Evolutionary conservation across 2,329 filamentous ascomycete species (phyloP).

Genomic region (Ophiostoma quercus): DNA sequence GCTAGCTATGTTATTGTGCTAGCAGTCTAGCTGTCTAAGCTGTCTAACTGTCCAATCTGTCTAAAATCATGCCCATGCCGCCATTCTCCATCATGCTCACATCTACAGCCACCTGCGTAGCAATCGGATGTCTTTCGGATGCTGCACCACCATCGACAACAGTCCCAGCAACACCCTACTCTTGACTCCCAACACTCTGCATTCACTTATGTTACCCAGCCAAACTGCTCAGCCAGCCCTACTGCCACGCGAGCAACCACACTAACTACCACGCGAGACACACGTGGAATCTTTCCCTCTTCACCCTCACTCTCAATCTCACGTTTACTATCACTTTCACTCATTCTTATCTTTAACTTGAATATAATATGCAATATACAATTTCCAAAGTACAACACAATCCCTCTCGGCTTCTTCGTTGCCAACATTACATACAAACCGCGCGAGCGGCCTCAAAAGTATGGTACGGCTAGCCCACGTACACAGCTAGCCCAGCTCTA

Average conservation of each 20-base stretch:
- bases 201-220: too few relatives aligned
- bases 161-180: too few relatives aligned
- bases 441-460: conserved; percentile 2
- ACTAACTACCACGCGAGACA: background rate
- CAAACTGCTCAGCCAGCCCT: background rate
- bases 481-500: conserved; percentile 17
- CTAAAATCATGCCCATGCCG: background rate
- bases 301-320: background rate
- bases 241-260: background rate
- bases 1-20: background rate
- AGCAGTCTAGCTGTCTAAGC: too few relatives aligned
- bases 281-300: background rate
- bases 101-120: background rate
- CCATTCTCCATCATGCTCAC: background rate
- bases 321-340: background rate
- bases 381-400: background rate
- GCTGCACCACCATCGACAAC: background rate
- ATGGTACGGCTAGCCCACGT: conserved; percentile 8
- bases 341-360: background rate
- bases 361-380: background rate
- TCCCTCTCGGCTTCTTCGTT: background rate
- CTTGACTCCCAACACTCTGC: too few relatives aligned
- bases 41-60: too few relatives aligned
- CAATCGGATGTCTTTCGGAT: background rate
- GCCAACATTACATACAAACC: conserved; percentile 7